Evolutionary conservation across 345 rosid species (phyloP), one percentile per base, ranked within the genome.

Genomic region (Microcos paniculata): DNA sequence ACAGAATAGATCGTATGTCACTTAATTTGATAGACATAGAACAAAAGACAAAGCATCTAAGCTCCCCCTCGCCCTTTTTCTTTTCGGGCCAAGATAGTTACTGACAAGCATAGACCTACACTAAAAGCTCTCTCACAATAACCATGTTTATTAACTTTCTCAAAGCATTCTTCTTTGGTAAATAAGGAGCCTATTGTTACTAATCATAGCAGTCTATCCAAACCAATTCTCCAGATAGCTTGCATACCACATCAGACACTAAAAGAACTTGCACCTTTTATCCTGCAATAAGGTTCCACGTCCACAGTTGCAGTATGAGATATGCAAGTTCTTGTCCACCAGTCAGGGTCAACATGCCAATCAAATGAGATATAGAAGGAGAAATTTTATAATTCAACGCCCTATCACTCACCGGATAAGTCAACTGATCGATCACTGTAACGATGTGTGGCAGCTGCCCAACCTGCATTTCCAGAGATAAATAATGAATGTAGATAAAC

Each of bases 341-440:
- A 49, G 3, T 11, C 51, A 31, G 30, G 73, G 10, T n/a, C 28
- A 51, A n/a, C 61, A 70, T 31, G 46, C 61, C 11, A 70, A 51
- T 33, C 6, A 70, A 51, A 52, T 51, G 30, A 70, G 0, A 52
- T 33, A 10, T 33, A n/a, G 51, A 51, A 31, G 2, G 26, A 11
- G n/a, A 31, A 31, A 31, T 33, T 51, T n/a, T 51, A 49, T 51
- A 51, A 65, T 18, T 6, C 19, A 18, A 9, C 6, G 1, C n/a
- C n/a, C 66, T 74, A 75, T 67, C 38, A 85, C 90, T 86, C 64
- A 94, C 98, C 97, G 73, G 97, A 90, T 85, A 80, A 78, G 76
- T 92, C 95, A 80, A 89, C 64, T 1, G 87, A 74, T 53, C 83
- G 43, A 77, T 91, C 91, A 77, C 88, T 80, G 86, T 80, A 91